These are phyloP conservation scores for Haematococcus lacustris DNA, from an alignment of 139 green algal genomes.

Conservation along the genomic window DNA sequence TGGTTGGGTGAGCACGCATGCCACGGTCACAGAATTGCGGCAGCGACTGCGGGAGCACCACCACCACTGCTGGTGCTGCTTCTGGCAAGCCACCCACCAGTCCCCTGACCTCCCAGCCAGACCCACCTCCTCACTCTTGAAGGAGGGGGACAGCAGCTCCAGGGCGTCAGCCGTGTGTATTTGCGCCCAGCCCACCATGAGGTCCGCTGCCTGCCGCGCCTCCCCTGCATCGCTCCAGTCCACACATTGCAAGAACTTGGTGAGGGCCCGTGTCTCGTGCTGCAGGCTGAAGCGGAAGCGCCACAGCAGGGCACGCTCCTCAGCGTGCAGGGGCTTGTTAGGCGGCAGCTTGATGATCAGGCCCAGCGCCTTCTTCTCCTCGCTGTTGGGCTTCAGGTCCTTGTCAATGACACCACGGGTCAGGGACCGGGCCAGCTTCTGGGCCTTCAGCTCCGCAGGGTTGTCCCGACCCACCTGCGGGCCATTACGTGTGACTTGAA, in stretches of 20 bases:
- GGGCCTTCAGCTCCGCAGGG: slow-evolving; percentile 84
- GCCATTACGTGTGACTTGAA: too few species aligned
- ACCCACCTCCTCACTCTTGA: slow-evolving; percentile 65
- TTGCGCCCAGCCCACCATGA: slow-evolving; percentile 81
- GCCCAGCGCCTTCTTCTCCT: slow-evolving; percentile 57
- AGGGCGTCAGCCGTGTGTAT: slow-evolving; percentile 85
- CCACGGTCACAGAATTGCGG: too few species aligned
- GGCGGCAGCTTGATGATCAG: too few species aligned
- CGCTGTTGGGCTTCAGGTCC: slow-evolving; percentile 76
- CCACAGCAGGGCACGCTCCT: slow-evolving; percentile 76
- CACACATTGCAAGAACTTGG: slow-evolving; percentile 76
- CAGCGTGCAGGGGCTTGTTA: slow-evolving; percentile 52
- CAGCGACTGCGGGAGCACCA: too few species aligned
- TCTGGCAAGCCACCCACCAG: too few species aligned
- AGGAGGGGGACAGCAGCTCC: slow-evolving; percentile 87
- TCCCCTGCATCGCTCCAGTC: slow-evolving; percentile 89
- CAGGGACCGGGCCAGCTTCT: slow-evolving; percentile 81
- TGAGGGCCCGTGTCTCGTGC: slow-evolving; percentile 70
- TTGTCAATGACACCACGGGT: slow-evolving; percentile 60
- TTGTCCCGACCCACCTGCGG: slow-evolving; percentile 71
- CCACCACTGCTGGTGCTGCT: too few species aligned
- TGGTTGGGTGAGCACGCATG: too few species aligned
- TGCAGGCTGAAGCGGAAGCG: slow-evolving; percentile 73
- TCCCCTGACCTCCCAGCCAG: too few species aligned
- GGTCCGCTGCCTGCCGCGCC: slow-evolving; percentile 65